Evolutionary conservation across 1,284 basidiomycete genomes (phyloP), one percentile per base, ranked within the genome.

Genomic region (Ustilago sp.): DNA sequence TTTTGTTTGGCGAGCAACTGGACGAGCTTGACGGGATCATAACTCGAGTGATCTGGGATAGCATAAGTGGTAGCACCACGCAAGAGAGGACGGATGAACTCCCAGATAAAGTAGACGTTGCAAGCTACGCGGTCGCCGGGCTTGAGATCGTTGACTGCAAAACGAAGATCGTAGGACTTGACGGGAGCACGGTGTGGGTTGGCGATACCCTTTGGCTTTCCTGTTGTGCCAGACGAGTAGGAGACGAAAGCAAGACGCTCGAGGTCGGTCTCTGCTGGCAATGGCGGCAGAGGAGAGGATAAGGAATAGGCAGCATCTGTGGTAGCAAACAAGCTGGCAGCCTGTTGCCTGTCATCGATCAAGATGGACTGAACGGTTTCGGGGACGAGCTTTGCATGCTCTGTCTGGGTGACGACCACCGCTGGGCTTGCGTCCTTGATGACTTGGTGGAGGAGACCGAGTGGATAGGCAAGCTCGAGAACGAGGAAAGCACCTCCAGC

Each of bases 61-160:
- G 81, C 84, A 28, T 83, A 68, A 8, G 80, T 81, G 31, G 84
- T 85, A 19, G 84, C 84, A 2, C 84, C 84, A 31, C 82, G 74
- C 31, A 85, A 56, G 28, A 85, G 73, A 8, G 84, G 84, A 35
- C 84, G 74, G 23, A 85, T 72, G 64, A 85, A 85, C 66, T 85
- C 84, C 84, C 84, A 85, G 48, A 85, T 62, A 62, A 85, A 85
- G 67, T 83, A 85, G 68, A 85, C 84, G 48, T 85, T 85, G 70
- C 84, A 85, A 36, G 84, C 84, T 8, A 85, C 84, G 13, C 84
- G 75, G 55, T 85, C 84, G 36, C 61, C 60, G 4, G 82, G 72
- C 7, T 51, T 32, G 38, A 83, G 81, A 39, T 84, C 81, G 63
- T 77, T 82, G 57, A 85, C 58, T 15, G 54, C 63, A 36, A 85